Evolutionary conservation across 805 yeast genomes (phyloP).

Genomic region (Myxozyma neglecta): DNA sequence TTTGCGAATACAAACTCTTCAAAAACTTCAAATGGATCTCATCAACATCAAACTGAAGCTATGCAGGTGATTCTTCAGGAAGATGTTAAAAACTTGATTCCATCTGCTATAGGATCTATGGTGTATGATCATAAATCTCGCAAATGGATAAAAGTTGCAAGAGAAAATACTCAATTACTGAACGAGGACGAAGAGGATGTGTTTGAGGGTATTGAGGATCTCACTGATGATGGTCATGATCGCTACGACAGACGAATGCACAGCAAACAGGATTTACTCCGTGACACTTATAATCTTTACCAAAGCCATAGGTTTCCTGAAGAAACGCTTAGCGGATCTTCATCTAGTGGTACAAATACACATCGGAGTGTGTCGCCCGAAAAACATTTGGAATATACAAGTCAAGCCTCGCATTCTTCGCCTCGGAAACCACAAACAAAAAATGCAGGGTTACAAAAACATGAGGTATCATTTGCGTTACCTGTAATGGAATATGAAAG

Average conservation of each 20-base stretch:
- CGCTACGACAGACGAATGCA: background rate
- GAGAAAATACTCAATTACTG: constrained; percentile 1
- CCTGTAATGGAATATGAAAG: background rate
- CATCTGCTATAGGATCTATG: constrained; percentile 10
- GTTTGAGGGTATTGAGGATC: constrained; percentile 35
- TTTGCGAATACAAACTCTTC: background rate
- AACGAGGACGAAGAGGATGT: constrained; percentile 32
- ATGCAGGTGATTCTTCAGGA: constrained; percentile 28
- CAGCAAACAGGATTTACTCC: constrained; percentile 19
- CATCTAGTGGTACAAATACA: background rate
- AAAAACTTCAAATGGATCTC: constrained; percentile 8
- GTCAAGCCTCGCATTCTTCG: background rate
- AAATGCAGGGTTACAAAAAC: background rate
- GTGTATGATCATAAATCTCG: constrained; percentile 26
- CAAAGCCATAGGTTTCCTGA: constrained; percentile 19
- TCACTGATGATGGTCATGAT: constrained; percentile 16
- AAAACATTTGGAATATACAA: constrained; percentile 4
- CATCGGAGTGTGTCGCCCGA: constrained; percentile 14
- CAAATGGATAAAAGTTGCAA: constrained; percentile 28
- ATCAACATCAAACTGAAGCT: constrained; percentile 10
- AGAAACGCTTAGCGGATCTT: constrained; percentile 11
- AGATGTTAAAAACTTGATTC: constrained; percentile 15
- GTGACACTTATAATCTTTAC: constrained; percentile 13
- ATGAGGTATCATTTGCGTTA: constrained; percentile 25
- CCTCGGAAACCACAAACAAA: background rate